Percentiles rank a stretch among this genome's conserved stretches.
Evolutionary conservation across 2,329 filamentous ascomycete genomes (phyloP).

Genomic region (Golovinomyces cichoracearum): DNA sequence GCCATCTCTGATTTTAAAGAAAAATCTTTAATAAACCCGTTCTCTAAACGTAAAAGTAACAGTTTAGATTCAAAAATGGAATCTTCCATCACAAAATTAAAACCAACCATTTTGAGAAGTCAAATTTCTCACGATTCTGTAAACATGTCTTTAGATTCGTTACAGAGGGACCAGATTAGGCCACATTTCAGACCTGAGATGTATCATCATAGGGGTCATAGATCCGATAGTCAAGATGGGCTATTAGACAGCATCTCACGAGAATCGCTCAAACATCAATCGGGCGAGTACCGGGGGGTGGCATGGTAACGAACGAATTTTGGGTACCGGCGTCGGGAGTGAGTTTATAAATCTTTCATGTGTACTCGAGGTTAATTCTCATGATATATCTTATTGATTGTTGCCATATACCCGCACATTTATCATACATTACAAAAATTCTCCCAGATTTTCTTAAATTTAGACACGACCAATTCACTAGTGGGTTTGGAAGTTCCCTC

Average conservation of each 20-base stretch:
- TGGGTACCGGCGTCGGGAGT: background rate
- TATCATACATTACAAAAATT: no score
- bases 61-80: constrained; percentile 9
- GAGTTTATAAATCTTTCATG: no score
- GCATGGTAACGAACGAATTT: background rate
- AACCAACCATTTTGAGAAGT: constrained; percentile 7
- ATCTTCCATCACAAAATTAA: constrained; percentile 5
- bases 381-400: no score
- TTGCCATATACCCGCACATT: no score
- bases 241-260: background rate
- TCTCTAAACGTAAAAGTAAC: constrained; percentile 2
- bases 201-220: background rate
- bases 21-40: constrained; percentile 32
- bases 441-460: no score
- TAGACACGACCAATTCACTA: no score
- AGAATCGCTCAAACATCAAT: background rate
- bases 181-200: background rate
- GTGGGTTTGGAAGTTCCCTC: no score
- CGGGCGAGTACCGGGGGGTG: background rate
- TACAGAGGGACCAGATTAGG: constrained; percentile 8
- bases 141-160: constrained; percentile 11
- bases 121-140: constrained; percentile 12
- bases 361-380: no score
- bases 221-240: constrained; percentile 1
- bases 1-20: constrained; percentile 72